Conservation (phyloP, 306 rosid species). For the Vigna reflexopilosa region DNA sequence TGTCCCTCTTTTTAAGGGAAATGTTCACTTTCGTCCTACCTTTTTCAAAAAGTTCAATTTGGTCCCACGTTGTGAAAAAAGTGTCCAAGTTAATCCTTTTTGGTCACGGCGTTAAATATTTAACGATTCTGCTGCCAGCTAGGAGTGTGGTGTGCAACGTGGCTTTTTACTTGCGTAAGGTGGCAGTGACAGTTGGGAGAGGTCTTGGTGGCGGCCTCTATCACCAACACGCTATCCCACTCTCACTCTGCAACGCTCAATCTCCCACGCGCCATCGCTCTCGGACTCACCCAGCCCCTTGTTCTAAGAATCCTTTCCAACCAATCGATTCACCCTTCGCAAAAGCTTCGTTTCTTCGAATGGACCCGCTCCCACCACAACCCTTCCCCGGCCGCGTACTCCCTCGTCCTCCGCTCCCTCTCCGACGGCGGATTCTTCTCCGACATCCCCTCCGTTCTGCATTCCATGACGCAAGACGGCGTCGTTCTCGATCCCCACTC, state of each 20-base stretch:
- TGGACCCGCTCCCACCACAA: conserved; percentile 56
- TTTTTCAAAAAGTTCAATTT: no score
- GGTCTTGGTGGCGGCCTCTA: conserved; percentile 64
- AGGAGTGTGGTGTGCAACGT: no score
- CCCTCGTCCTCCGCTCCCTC: conserved; percentile 59
- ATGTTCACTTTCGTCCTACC: no score
- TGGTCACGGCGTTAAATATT: no score
- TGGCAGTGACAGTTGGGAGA: conserved; percentile 55
- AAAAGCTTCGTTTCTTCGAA: conserved; percentile 71
- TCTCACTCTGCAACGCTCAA: conserved; percentile 61
- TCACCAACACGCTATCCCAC: conserved; percentile 62
- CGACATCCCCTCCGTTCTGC: conserved; percentile 59
- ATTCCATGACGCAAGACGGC: conserved; percentile 58
- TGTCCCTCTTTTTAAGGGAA: no score
- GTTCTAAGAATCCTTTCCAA: conserved; percentile 64
- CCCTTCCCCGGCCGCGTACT: conserved; percentile 54
- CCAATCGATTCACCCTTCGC: conserved; percentile 62
- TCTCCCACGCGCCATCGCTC: conserved; percentile 51
- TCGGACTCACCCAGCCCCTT: conserved; percentile 60
- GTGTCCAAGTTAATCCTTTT: no score
- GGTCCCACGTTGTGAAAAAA: no score
- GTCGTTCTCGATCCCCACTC: conserved; percentile 59
- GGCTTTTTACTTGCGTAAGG: no score
- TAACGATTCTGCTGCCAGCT: no score
- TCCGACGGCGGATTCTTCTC: conserved; percentile 52